Evolutionary conservation across 2,329 filamentous ascomycete genomes (phyloP), one percentile per base, ranked within the genome.

Genomic region (Zasmidium citrigriseum): DNA sequence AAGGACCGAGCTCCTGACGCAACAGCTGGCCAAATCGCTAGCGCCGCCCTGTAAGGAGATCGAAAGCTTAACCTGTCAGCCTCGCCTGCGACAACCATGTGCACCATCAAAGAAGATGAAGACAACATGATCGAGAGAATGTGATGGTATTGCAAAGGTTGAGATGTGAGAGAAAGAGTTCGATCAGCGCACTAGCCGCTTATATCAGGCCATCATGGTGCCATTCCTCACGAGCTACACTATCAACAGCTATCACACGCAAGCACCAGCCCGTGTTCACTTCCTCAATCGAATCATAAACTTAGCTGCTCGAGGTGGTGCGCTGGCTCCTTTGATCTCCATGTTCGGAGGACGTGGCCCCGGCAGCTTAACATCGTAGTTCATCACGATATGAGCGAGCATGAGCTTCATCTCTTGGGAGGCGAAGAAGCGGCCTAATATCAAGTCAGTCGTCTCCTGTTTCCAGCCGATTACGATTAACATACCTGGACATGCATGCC

Each of bases 391-490:
- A 50, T 76, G 67, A 2, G 75, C 73, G 10, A 80, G 61, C n/a
- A 80, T 73, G 34, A 79, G 67, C 67, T 80, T 80, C 67, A 80
- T 76, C 71, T 80, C 75, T 59, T 77, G 74, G 22, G 70, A 69
- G 10, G 78, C 78, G 58, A 80, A 79, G 72, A 79, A 80, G 1
- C 78, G 72, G 0, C 78, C 78, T 20, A 57, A 57, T 55, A 67
- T 70, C 1, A 61, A 9, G 20, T 48, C 18, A 48, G 46, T n/a
- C 21, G 16, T n/a, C 27, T 34, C 27, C 27, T n/a, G n/a, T 22
- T 38, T 45, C 45, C 34, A 41, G 9, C 41, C 51, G 12, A 44
- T 45, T 57, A 76, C 77, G 60, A 79, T 78, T 72, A 79, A 80
- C 1, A 77, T 69, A 0, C 78, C 77, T 2, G 61, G 59, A 55